Conservation (phyloP, 2,329 filamentous ascomycete species). For the Trichoderma lentiforme region DNA sequence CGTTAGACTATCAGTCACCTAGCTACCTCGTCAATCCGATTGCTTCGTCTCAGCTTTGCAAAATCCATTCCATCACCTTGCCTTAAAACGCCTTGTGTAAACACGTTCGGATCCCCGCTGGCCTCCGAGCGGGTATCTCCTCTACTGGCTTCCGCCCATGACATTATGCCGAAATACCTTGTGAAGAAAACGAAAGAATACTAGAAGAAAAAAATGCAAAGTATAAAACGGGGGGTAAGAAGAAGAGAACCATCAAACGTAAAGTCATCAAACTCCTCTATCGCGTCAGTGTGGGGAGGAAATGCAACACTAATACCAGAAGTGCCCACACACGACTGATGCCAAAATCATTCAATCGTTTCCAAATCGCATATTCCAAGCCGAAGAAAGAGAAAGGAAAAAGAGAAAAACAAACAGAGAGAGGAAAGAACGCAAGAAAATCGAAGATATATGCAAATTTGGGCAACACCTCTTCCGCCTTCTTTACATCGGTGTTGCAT, state of each 20-base stretch:
- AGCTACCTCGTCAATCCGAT: background rate
- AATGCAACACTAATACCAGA: slow-evolving; percentile 26
- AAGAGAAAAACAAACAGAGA: background rate
- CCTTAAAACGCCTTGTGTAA: slow-evolving; percentile 8
- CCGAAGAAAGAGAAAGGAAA: background rate
- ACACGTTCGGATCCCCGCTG: slow-evolving; percentile 17
- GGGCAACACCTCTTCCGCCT: background rate
- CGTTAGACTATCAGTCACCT: background rate
- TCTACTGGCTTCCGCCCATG: slow-evolving; percentile 17
- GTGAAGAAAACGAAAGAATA: background rate
- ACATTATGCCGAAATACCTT: slow-evolving; percentile 21
- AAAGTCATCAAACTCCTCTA: slow-evolving; percentile 28
- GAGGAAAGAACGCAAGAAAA: too few species aligned
- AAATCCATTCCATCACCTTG: slow-evolving; percentile 4
- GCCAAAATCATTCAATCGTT: slow-evolving; percentile 11
- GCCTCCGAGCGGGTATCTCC: slow-evolving; percentile 18
- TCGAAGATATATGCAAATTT: background rate
- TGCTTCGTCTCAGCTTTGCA: background rate
- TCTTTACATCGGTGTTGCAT: slow-evolving; percentile 25
- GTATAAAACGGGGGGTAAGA: background rate
- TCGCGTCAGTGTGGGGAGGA: slow-evolving; percentile 24
- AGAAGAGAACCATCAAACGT: slow-evolving; percentile 23
- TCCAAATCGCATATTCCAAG: background rate
- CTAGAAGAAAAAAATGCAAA: background rate
- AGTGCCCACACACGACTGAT: background rate